Evolutionary conservation across 2,329 filamentous ascomycete species (phyloP), one percentile per base, ranked within the genome.

Genomic region (Monilinia laxa): DNA sequence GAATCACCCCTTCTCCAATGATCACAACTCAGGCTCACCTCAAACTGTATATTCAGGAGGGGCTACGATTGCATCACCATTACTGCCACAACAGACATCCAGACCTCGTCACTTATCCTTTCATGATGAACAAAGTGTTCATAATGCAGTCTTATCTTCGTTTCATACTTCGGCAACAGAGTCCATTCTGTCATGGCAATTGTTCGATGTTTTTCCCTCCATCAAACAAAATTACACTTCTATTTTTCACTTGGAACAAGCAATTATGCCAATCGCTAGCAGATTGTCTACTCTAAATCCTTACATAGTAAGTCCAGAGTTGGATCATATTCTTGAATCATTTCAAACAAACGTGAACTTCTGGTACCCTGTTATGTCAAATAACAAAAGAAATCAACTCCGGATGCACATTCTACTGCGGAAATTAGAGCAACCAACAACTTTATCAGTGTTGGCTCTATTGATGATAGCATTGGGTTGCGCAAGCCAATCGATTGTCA

Each of bases 91-190:
- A n/a, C 47, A 14, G n/a, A 64, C 6, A 20, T 16, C 20, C 25
- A 18, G 62, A 55, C 12, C n/a, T 28, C 55, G 55, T 20, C 58
- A 49, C 38, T 49, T 56, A 45, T 58, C 66, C 20, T 28, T 47
- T 51, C 56, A 65, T 58, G 49, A 47, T 23, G 54, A 62, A 4
- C 45, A 54, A n/a, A 66, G 42, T 47, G 56, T 68, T 16, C 69
- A 81, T 68, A 84, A 83, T 66, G 82, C 82, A 0, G 79, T 82
- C 2, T 74, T 84, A 6, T 81, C 82, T 12, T 81, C 80, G 0
- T 80, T 82, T 76, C 82, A 83, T 71, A 82, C 80, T 0, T 83
- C 81, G 0, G 81, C 81, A 0, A 83, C 81, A 0, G 81, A 84
- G 70, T 81, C 80, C 0, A 78, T 84, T n/a, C 76, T 84, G 0